Evolutionary conservation across 768 basidiomycete species (phyloP).

Genomic region (Crepidotus variabilis): DNA sequence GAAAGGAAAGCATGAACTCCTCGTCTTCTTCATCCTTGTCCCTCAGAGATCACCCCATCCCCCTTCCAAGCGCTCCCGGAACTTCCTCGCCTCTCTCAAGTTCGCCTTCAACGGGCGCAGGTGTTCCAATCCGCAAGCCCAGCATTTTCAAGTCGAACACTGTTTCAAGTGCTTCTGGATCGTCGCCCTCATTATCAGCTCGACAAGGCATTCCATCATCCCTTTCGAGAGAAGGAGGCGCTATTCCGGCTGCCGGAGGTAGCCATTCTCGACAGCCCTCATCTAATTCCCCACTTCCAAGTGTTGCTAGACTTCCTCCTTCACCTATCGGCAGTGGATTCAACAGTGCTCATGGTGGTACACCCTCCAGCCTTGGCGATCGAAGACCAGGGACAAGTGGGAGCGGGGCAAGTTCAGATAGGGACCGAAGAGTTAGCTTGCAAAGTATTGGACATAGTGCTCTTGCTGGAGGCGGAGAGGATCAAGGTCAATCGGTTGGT

Average conservation of each 20-base stretch:
- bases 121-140: slow-evolving; percentile 28
- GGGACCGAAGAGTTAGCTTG: slow-evolving; percentile 14
- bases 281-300: slow-evolving; percentile 11
- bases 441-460: slow-evolving; percentile 11
- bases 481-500: slow-evolving; percentile 4
- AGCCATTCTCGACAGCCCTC: slow-evolving; percentile 16
- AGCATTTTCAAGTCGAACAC: slow-evolving; percentile 35
- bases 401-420: slow-evolving; percentile 15
- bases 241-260: background rate
- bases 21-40: slow-evolving; percentile 26
- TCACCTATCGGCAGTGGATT: slow-evolving; percentile 21
- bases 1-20: slow-evolving; percentile 48
- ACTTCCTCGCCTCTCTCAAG: slow-evolving; percentile 24
- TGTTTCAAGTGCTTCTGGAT: slow-evolving; percentile 26
- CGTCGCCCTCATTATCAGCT: slow-evolving; percentile 30
- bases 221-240: slow-evolving; percentile 10
- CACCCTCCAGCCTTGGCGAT: slow-evolving; percentile 27
- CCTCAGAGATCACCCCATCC: slow-evolving; percentile 11
- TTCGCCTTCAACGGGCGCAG: slow-evolving; percentile 23
- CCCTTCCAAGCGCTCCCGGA: slow-evolving; percentile 1
- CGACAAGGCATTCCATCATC: slow-evolving; percentile 21
- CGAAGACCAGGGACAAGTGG: slow-evolving; percentile 19
- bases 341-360: slow-evolving; percentile 16
- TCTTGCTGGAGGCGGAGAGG: slow-evolving; percentile 12
- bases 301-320: slow-evolving; percentile 19